Base-by-base conservation (phyloP, 2,329 filamentous ascomycete species). In the Stemphylium lycopersici region DNA sequence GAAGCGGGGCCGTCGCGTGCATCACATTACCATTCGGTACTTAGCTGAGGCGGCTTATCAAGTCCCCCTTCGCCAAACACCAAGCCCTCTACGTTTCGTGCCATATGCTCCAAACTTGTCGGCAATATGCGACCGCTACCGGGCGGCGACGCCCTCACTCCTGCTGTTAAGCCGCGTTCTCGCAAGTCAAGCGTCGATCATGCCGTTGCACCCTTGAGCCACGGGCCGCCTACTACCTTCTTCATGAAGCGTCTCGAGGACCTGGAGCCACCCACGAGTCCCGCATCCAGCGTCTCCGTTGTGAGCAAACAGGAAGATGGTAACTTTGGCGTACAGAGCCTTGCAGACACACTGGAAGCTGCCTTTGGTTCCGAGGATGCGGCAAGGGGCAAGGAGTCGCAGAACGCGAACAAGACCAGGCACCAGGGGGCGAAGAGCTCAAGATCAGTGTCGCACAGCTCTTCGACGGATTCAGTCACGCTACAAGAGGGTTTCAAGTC, bases 191-290 rank as follows among this genome's bases (percentile, higher is more conserved):
- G 72, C 62, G 61, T 71, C 61, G 73, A 70, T 62, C 69, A 71
- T 55, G 56, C 64, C 45, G 54, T 62, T 44, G 55, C 55, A 44
- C 63, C 68, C 37, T 68, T 67, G 46, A 71, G 63, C 61, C 60
- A 70, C 52, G 75, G 76, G 56, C 83, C 83, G 56, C 83, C 83
- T 37, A 82, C 82, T 45, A 83, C 82, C 46, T 87, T 87, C 78
- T 86, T 87, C 70, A 76, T 88, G 57, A 78, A 81, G 56, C 83
- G 80, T 59, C 82, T 81, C 63, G 76, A 78, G 53, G 79, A 82
- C 47, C 71, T 81, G 62, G 77, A 83, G 55, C 69, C 71, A 22
- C 73, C 72, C 22, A 59, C 72, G n/a, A 53, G 64, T 10, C 69
- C 67, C 4, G 66, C 67, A 7, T 12, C 61, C 65, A 20, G 55